Evolutionary conservation across 176 grass and related monocot genomes (phyloP).

Genomic region (Typha latifolia): DNA sequence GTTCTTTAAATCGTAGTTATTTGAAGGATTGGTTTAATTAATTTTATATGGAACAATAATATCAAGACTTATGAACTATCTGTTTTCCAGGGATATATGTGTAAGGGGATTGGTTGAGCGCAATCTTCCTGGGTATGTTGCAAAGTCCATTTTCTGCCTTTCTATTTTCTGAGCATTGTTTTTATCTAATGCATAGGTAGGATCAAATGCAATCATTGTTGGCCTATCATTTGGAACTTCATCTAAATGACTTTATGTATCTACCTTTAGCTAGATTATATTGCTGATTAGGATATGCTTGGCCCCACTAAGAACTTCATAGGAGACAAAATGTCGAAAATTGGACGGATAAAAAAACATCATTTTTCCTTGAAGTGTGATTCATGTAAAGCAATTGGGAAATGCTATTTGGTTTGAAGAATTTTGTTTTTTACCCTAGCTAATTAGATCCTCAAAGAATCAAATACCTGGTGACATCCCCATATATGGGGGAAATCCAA

Average conservation of each 20-base stretch:
- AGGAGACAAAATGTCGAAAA: too few species aligned
- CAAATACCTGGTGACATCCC: too few species aligned
- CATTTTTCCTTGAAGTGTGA: too few species aligned
- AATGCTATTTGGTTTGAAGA: too few species aligned
- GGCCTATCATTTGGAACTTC: background rate
- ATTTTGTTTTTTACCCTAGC: too few species aligned
- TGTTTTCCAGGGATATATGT: constrained; percentile 73
- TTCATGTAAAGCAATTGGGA: too few species aligned
- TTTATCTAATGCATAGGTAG: background rate
- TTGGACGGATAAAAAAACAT: too few species aligned
- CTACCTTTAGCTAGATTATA: background rate
- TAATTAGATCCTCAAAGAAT: too few species aligned
- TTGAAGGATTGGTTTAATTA: background rate
- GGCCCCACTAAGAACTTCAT: too few species aligned
- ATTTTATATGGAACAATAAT: background rate
- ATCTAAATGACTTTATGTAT: background rate
- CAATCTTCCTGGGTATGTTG: constrained; percentile 83
- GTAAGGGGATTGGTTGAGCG: constrained; percentile 72
- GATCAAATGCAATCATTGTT: background rate
- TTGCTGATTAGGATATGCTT: too few species aligned
- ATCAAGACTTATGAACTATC: constrained; percentile 11
- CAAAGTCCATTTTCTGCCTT: background rate
- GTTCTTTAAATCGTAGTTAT: background rate
- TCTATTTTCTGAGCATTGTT: background rate
- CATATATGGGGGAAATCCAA: too few species aligned